Evolutionary conservation across 1,284 basidiomycete genomes (phyloP).

Genomic region (Rhodotorula sp.): DNA sequence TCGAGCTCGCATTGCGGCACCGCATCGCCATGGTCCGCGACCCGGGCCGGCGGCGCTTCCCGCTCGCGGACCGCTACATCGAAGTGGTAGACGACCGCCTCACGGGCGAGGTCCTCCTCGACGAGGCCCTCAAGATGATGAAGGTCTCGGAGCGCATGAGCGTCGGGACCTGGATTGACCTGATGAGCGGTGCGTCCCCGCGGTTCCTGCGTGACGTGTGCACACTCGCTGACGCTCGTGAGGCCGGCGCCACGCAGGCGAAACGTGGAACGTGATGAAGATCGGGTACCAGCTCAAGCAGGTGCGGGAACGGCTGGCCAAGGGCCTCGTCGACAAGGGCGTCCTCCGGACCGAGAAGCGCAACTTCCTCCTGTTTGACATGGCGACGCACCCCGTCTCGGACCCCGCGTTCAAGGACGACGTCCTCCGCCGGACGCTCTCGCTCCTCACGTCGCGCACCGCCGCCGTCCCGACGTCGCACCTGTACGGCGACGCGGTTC

Average conservation of each 20-base stretch:
- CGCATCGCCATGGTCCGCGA: conserved; percentile 86
- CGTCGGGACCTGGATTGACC: conserved; percentile 90
- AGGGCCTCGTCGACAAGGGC: conserved; percentile 95
- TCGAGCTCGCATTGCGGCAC: conserved; percentile 86
- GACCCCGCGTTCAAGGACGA: conserved; percentile 85
- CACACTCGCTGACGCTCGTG: background rate
- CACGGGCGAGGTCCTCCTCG: conserved; percentile 91
- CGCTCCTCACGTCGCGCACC: conserved; percentile 78
- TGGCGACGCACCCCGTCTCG: conserved; percentile 94
- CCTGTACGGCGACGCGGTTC: conserved; percentile 70
- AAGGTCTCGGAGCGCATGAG: conserved; percentile 74
- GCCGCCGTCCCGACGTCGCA: conserved; percentile 68
- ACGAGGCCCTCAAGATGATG: conserved; percentile 95
- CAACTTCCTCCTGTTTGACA: conserved; percentile 96
- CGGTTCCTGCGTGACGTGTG: too few species aligned
- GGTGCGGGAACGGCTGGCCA: conserved; percentile 93
- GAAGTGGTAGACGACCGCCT: conserved; percentile 87
- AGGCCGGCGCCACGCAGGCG: conserved; percentile 60
- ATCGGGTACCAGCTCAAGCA: conserved; percentile 97
- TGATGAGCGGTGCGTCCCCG: conserved; percentile 73
- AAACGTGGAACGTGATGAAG: conserved; percentile 99
- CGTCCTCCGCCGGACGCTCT: conserved; percentile 72
- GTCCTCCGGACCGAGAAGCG: conserved; percentile 95
- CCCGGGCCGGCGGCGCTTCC: conserved; percentile 71
- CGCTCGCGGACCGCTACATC: conserved; percentile 74